phyloP scores from a whole-genome alignment of 257 asterid genomes.

The Leptodermis oblonga region DNA sequence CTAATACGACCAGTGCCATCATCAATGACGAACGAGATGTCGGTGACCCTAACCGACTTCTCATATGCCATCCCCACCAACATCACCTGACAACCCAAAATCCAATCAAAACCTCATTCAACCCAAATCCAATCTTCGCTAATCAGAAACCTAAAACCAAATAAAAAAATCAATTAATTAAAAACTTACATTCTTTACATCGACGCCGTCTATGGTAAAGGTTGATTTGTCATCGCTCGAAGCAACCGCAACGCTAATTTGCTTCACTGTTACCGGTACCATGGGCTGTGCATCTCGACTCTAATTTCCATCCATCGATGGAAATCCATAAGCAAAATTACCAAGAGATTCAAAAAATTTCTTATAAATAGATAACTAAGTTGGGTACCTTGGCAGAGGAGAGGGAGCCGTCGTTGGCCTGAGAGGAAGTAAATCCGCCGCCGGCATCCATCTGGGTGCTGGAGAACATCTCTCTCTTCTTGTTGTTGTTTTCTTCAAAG shows the following conservation, averaged over 20 bases:
- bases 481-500: not conserved
- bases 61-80: conserved; percentile 65
- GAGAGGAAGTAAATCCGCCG: conserved; percentile 40
- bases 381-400: conserved; percentile 57
- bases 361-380: not conserved
- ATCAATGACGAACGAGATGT: conserved; percentile 62
- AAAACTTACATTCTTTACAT: conserved; percentile 53
- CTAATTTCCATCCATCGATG: conserved; percentile 18
- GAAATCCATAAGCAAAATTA: not conserved
- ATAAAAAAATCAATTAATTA: not conserved
- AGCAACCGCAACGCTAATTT: conserved; percentile 47
- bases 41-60: conserved; percentile 53
- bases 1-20: conserved; percentile 89
- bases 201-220: conserved; percentile 52
- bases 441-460: conserved; percentile 48
- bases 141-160: not conserved
- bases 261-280: conserved; percentile 79
- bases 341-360: too few species aligned
- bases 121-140: not conserved
- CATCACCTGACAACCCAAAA: conserved; percentile 47
- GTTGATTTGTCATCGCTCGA: conserved; percentile 51
- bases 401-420: conserved; percentile 38
- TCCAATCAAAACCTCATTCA: not conserved
- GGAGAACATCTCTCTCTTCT: conserved; percentile 36
- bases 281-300: conserved; percentile 65